Percentiles rank a stretch among this genome's conserved stretches.
Evolutionary conservation across 1,139 yeast species (phyloP).

Genomic region (Candida glucosophila): DNA sequence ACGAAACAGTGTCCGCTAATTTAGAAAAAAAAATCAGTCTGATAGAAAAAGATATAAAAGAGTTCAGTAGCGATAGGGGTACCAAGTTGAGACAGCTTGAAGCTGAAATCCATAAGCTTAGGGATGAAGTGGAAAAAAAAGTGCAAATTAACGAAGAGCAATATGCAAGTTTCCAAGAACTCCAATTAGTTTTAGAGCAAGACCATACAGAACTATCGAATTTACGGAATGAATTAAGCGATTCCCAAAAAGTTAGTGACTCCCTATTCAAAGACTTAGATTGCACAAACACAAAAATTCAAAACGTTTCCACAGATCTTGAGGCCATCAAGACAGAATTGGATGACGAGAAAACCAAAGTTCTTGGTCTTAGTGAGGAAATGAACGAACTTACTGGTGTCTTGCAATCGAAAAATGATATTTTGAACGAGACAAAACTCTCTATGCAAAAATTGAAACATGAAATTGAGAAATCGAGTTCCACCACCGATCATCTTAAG

Average conservation of each 20-base stretch:
- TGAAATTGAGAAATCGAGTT: slow-evolving; percentile 52
- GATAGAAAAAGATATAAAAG: slow-evolving; percentile 73
- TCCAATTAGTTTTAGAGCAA: slow-evolving; percentile 70
- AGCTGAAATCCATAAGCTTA: slow-evolving; percentile 39
- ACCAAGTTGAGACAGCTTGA: slow-evolving; percentile 67
- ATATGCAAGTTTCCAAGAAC: slow-evolving; percentile 51
- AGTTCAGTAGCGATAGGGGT: slow-evolving; percentile 73
- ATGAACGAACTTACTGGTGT: slow-evolving; percentile 52
- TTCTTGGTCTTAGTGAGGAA: slow-evolving; percentile 73
- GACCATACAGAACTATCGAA: slow-evolving; percentile 43
- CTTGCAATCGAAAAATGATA: slow-evolving; percentile 43
- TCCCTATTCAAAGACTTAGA: slow-evolving; percentile 20
- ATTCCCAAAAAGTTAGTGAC: background rate
- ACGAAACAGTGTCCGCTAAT: slow-evolving; percentile 17
- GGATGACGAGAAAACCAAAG: slow-evolving; percentile 54
- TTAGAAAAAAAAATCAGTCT: slow-evolving; percentile 36
- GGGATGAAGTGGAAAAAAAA: slow-evolving; percentile 26
- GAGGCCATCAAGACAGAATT: slow-evolving; percentile 32
- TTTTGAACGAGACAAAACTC: slow-evolving; percentile 42
- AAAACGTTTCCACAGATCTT: slow-evolving; percentile 20
- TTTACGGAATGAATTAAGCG: slow-evolving; percentile 30
- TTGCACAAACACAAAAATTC: slow-evolving; percentile 18
- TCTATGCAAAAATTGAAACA: slow-evolving; percentile 53
- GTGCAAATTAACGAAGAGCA: slow-evolving; percentile 36
- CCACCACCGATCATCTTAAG: slow-evolving; percentile 34